Evolutionary conservation across 352 stramenopile species (phyloP).

Genomic region (Thalassiosira exigua): DNA sequence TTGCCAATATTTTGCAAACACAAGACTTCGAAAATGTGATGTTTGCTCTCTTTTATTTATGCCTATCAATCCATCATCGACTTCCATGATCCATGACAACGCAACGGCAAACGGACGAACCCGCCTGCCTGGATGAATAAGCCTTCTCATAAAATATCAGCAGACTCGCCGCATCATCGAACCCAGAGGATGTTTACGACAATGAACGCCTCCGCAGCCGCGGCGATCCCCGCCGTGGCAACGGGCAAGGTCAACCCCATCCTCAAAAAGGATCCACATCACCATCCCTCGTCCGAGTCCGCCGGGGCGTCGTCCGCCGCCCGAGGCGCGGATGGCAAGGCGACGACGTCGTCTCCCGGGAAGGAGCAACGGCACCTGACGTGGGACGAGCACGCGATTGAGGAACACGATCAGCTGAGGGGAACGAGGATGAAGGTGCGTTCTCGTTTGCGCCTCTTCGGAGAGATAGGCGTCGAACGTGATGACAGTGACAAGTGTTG

Average conservation of each 20-base stretch:
- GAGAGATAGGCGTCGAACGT: not conserved
- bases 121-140: too few relatives aligned
- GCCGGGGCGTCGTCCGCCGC: not conserved
- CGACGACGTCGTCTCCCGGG: not conserved
- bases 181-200: too few relatives aligned
- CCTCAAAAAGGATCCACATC: not conserved
- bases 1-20: too few relatives aligned
- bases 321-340: not conserved
- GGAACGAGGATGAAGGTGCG: constrained; percentile 81
- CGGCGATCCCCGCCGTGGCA: too few relatives aligned
- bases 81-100: too few relatives aligned
- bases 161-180: too few relatives aligned
- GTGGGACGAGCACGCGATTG: constrained; percentile 82
- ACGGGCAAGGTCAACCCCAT: constrained; percentile 1
- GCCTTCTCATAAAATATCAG: too few relatives aligned
- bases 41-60: too few relatives aligned
- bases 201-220: too few relatives aligned
- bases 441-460: constrained; percentile 10
- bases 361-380: constrained; percentile 46
- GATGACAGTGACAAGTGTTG: not conserved
- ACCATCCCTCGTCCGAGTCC: not conserved
- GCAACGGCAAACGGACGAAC: too few relatives aligned
- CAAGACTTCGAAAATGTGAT: too few relatives aligned
- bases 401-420: constrained; percentile 80
- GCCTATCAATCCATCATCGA: too few relatives aligned